A percentile compares a stretch with the other conserved stretches of the same genome.
Conservation (phyloP, 2,329 filamentous ascomycete genomes). For the Lasiodiplodia hormozganensis region DNA sequence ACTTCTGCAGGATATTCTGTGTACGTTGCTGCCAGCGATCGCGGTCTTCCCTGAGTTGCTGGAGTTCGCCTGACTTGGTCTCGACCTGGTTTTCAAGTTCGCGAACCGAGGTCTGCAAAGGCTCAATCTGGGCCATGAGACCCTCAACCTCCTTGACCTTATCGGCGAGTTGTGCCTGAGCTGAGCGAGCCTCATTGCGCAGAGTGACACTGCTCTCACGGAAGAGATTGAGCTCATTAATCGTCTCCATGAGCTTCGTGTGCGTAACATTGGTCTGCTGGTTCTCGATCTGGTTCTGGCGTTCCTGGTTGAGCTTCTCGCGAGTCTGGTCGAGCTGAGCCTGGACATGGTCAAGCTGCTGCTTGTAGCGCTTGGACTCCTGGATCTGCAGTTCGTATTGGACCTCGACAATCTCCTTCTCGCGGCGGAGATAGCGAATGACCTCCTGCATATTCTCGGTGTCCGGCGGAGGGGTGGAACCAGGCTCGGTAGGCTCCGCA, state of each 20-base stretch:
- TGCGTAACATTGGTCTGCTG: conserved; percentile 78
- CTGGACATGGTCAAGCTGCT: conserved; percentile 87
- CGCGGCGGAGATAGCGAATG: conserved; percentile 87
- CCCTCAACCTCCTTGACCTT: conserved; percentile 78
- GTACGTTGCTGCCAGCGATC: conserved; percentile 96
- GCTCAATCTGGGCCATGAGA: conserved; percentile 77
- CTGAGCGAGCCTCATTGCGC: conserved; percentile 82
- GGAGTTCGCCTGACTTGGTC: conserved; percentile 85
- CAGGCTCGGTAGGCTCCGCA: conserved; percentile 59
- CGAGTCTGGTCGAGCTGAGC: conserved; percentile 87
- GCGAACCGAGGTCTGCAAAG: conserved; percentile 78
- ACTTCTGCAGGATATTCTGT: conserved; percentile 94
- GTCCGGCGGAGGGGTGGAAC: conserved; percentile 61
- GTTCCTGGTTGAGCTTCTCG: conserved; percentile 89
- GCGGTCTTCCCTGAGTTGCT: conserved; percentile 86
- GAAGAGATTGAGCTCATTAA: conserved; percentile 95
- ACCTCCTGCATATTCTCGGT: conserved; percentile 85
- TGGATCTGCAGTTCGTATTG: conserved; percentile 89
- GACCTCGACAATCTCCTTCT: conserved; percentile 98
- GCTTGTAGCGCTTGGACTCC: conserved; percentile 85
- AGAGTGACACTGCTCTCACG: conserved; percentile 93
- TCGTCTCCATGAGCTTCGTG: conserved; percentile 89
- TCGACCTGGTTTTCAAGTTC: conserved; percentile 83
- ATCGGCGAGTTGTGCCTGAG: conserved; percentile 76
- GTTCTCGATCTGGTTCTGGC: conserved; percentile 75